These are phyloP conservation scores for Hydrangea macrophylla DNA, from an alignment of 148 eudicot genomes.

Conservation along the genomic window DNA sequence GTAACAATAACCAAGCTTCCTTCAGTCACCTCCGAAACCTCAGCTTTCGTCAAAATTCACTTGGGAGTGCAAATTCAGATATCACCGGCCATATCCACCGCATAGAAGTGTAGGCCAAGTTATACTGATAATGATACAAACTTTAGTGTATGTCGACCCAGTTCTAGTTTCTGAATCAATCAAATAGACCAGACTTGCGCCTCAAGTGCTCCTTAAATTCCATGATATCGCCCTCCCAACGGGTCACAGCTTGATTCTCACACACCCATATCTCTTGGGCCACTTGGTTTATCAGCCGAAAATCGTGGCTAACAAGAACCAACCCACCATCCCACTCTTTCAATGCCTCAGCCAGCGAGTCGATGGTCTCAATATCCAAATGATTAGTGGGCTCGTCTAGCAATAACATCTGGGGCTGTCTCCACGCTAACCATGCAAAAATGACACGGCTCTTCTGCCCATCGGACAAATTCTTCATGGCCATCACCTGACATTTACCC, in stretches of 20 bases:
- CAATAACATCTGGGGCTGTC: slow-evolving; percentile 81
- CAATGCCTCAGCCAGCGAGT: slow-evolving; percentile 87
- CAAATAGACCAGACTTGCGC: slow-evolving; percentile 55
- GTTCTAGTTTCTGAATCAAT: slow-evolving; percentile 21
- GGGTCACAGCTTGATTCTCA: slow-evolving; percentile 75
- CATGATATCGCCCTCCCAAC: slow-evolving; percentile 91
- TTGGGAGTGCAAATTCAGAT: background rate
- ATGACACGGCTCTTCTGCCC: slow-evolving; percentile 78
- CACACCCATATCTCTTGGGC: slow-evolving; percentile 98
- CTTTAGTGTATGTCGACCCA: too few relatives aligned
- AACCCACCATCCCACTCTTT: slow-evolving; percentile 97
- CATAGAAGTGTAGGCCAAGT: background rate
- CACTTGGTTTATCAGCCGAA: slow-evolving; percentile 92
- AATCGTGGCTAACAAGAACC: slow-evolving; percentile 95
- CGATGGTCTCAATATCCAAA: slow-evolving; percentile 89
- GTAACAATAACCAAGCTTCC: background rate
- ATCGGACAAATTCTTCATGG: slow-evolving; percentile 84
- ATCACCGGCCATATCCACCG: background rate
- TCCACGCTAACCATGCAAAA: slow-evolving; percentile 82
- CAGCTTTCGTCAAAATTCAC: slow-evolving; percentile 17
- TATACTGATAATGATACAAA: too few relatives aligned
- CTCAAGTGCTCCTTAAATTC: slow-evolving; percentile 78
- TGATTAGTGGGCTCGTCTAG: slow-evolving; percentile 92
- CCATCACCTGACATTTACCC: slow-evolving; percentile 91
- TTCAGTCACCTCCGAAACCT: background rate